These are phyloP conservation scores for Cetraspora pellucida DNA, from an alignment of 192 early-diverging fungal species.

Conservation along the genomic window DNA sequence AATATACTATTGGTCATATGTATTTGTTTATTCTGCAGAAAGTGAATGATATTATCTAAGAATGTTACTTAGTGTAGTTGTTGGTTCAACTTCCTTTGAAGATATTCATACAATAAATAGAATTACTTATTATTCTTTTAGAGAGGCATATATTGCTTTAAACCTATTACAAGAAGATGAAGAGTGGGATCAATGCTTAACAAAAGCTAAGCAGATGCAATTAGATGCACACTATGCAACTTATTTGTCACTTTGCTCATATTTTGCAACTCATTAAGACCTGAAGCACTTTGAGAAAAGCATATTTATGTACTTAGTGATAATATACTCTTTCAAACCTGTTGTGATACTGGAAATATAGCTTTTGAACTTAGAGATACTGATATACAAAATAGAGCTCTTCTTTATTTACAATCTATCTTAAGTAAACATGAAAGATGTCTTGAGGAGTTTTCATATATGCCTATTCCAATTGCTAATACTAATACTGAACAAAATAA, in stretches of 20 bases:
- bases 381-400: conserved; percentile 8
- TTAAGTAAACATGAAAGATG: conserved; percentile 17
- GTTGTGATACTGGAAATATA: background rate
- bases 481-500: conserved; percentile 1
- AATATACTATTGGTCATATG: conserved; percentile 32
- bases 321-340: conserved; percentile 21
- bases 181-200: conserved; percentile 36
- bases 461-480: background rate
- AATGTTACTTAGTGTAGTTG: conserved; percentile 31
- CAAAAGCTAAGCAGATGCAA: conserved; percentile 27
- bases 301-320: conserved; percentile 9
- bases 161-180: conserved; percentile 35
- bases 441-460: conserved; percentile 21
- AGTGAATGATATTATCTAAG: conserved; percentile 39
- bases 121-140: conserved; percentile 25
- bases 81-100: conserved; percentile 34
- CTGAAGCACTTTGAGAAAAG: conserved; percentile 19
- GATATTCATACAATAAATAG: conserved; percentile 32
- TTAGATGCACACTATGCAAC: conserved; percentile 30
- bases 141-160: conserved; percentile 35
- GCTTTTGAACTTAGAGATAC: background rate
- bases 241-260: conserved; percentile 30
- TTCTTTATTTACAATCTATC: conserved; percentile 6
- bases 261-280: background rate
- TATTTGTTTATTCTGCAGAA: conserved; percentile 25